Evolutionary conservation across 108 stramenopile genomes (phyloP), one percentile per base, ranked within the genome.

Genomic region (Tribonema minus): DNA sequence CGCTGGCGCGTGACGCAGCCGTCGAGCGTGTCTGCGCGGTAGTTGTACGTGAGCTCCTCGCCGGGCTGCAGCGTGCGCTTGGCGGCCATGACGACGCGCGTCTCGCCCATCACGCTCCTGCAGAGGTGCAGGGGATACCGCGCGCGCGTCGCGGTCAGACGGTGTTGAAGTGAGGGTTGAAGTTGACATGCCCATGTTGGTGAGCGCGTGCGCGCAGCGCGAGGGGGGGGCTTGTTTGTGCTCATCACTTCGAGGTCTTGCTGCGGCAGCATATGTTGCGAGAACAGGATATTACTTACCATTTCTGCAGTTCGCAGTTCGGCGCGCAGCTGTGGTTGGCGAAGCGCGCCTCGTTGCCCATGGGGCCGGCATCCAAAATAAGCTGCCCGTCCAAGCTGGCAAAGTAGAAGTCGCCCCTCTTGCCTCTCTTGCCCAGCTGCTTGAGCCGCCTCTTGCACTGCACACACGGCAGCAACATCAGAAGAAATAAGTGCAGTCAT

Each of bases 311-410:
- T 12, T 64, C n/a, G 80, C 85, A 83, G 58, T 83, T 85, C 31
- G 85, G 85, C 4, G 69, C 71, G 77, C 85, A 85, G 72, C 82
- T 83, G 58, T 85, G 85, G 58, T 85, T 85, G 23, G 85, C 85
- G 46, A 85, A 85, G 26, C 85, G 70, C 1, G 85, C 85, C 32
- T 80, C 80, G n/a, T 36, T 70, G 62, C 85, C 85, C 83, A 84
- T 85, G 2, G 75, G 76, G 30, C 80, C 77, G 3, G 80, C 85
- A 26, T 85, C 85, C 23, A 85, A 68, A 4, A 83, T 39, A 3
- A 85, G 70, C 23, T 75, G 37, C 25, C 82, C 77, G 23, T 83
- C 80, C 65, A 85, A 69, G 30, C 76, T 64, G 36, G 85, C 83
- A 40, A 85, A 85, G 80, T 85, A 85, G 64, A 84, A 85, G 59